phyloP scores from a whole-genome alignment of 192 early-diverging fungal genomes.

The Gonapodya sp. region DNA sequence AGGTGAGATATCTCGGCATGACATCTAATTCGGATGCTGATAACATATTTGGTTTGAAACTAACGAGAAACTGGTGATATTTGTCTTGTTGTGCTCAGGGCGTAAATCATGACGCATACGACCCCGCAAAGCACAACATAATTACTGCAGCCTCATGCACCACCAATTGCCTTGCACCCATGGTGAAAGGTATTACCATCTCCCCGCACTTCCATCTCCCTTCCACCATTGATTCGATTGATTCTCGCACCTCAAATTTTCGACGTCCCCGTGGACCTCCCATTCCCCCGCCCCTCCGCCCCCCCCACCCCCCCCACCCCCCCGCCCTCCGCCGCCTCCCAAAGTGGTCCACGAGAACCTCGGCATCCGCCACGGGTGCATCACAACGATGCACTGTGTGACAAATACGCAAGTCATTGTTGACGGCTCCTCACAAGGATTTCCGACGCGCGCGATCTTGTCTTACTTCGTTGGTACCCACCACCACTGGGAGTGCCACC shows the following conservation, averaged over 20 bases:
- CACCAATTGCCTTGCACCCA: conserved; percentile 15
- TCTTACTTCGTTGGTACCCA: not conserved
- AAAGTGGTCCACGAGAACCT: not conserved
- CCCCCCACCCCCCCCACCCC: too few relatives aligned
- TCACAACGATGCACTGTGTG: conserved; percentile 10
- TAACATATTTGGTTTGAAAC: not conserved
- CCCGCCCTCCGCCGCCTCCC: not conserved
- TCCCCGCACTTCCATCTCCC: too few relatives aligned
- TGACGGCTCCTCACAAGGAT: not conserved
- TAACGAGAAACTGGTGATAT: not conserved
- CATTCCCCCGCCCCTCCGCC: too few relatives aligned
- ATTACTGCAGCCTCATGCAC: conserved; percentile 14
- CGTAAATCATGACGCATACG: conserved; percentile 14
- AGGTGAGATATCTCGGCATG: not conserved
- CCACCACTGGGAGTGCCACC: conserved; percentile 11
- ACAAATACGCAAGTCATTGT: conserved; percentile 12
- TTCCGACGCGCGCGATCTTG: not conserved
- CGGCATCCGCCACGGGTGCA: conserved; percentile 8
- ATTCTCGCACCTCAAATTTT: too few relatives aligned
- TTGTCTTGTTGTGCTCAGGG: too few relatives aligned
- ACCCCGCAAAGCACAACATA: not conserved
- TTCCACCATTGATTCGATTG: too few relatives aligned
- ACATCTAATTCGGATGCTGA: not conserved
- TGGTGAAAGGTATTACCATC: conserved; percentile 11
- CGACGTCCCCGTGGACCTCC: too few relatives aligned